Base-by-base conservation (phyloP, 1,284 basidiomycete genomes). In the Naganishia liquefaciens region DNA sequence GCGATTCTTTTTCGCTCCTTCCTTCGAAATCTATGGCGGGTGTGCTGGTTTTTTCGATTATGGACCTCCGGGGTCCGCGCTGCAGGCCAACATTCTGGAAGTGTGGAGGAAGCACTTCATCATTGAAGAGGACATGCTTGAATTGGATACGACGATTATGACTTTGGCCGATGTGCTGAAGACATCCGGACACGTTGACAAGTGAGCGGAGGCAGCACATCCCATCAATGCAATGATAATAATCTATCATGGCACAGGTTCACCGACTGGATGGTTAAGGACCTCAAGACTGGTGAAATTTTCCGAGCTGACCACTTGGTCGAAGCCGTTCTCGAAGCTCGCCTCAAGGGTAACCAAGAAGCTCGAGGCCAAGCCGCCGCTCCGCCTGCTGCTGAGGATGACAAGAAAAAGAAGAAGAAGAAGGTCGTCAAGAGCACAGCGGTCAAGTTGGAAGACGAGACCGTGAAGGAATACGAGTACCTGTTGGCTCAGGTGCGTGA, bases 261-360 rank as follows among this genome's bases (percentile, higher is more conserved):
- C 75, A 90, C 95, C 21, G 96, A 99, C 77, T 99, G 94, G 94
- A 99, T 99, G 96, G 90, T 92, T 76, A 96, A 96, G 82, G 96
- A 99, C 74, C 80, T 81, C 25, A 87, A 92, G 82, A 96, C 89
- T 37, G 94, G 94, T 53, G 94, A 99, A 75, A 96, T 99, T 63
- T 88, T 96, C 73, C 88, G 96, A 63, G 95, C 95, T 19, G 95
- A 99, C 79, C 96, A 99, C 80, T 86, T 99, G 33, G 92, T 99
- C 69, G 93, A 94, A 79, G 89, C 83, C 69, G 95, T 98, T 37
- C 83, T 99, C 52, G 90, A 96, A 79, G 90, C 92, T 3, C 83
- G 94, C 51, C 81, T 99, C 62, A 90, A 88, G 68, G 91, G 92
- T 49, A 91, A 99, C 83, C 87, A 87, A 77, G 90, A 95, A 81